Conservation (phyloP, 352 stramenopile species). For the Pythium graminicola region DNA sequence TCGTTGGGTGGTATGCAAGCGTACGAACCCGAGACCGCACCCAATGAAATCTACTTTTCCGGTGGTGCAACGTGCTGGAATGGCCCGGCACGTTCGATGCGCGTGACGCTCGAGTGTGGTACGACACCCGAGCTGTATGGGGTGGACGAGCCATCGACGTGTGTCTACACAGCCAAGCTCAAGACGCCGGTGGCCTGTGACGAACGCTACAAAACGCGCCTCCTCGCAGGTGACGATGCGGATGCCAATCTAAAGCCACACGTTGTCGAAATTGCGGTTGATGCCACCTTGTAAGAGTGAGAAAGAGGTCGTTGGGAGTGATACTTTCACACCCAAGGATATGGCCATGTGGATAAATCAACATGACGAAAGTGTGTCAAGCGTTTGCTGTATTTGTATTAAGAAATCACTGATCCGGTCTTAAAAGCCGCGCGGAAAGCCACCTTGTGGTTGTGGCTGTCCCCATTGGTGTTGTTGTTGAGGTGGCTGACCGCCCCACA, state of each 20-base stretch:
- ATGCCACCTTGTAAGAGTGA: conserved; percentile 32
- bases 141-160: conserved; percentile 81
- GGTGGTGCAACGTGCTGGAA: conserved; percentile 85
- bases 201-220: conserved; percentile 15
- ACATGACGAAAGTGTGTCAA: background rate
- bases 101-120: conserved; percentile 66
- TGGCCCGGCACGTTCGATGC: conserved; percentile 71
- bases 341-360: too few species aligned
- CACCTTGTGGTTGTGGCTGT: conserved; percentile 17
- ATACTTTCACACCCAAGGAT: too few species aligned
- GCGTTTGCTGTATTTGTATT: too few species aligned
- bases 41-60: conserved; percentile 46
- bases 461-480: conserved; percentile 30
- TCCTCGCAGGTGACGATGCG: conserved; percentile 7
- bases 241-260: conserved; percentile 28
- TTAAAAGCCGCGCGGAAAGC: conserved; percentile 27
- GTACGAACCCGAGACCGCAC: conserved; percentile 11
- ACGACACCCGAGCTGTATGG: conserved; percentile 49
- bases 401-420: too few species aligned
- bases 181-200: conserved; percentile 70
- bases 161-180: conserved; percentile 80
- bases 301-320: too few species aligned
- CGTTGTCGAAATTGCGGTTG: conserved; percentile 61
- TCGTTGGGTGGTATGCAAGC: conserved; percentile 68
- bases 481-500: conserved; percentile 13